Evolutionary conservation across 2,329 filamentous ascomycete genomes (phyloP).

Genomic region (Stagonosporopsis cucurbitacearum): DNA sequence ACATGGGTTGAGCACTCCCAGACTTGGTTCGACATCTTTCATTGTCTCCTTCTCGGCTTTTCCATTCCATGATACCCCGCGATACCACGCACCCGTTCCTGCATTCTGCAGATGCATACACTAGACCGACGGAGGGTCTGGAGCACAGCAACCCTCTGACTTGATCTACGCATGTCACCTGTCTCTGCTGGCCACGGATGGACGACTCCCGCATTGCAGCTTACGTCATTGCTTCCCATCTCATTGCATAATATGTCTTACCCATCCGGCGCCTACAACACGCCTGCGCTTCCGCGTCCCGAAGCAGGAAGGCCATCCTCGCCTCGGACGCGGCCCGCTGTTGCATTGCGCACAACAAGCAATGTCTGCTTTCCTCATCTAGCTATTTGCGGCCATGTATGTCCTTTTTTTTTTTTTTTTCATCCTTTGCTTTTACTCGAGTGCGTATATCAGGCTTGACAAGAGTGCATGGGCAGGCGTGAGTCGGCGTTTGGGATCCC

Average conservation of each 20-base stretch:
- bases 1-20: slow-evolving; percentile 51
- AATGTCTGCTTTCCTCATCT: neutral
- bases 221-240: slow-evolving; percentile 35
- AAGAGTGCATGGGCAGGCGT: slow-evolving; percentile 19
- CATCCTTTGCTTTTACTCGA: slow-evolving; percentile 1
- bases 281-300: neutral
- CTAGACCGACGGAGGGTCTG: slow-evolving; percentile 13
- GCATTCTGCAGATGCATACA: slow-evolving; percentile 39
- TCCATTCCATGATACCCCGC: slow-evolving; percentile 44
- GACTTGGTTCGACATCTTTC: slow-evolving; percentile 18
- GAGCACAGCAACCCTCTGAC: slow-evolving; percentile 1
- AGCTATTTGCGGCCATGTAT: neutral
- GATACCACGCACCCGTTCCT: slow-evolving; percentile 43
- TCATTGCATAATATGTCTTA: slow-evolving; percentile 42
- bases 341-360: neutral
- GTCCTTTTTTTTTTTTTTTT: neutral
- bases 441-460: slow-evolving; percentile 17
- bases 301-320: slow-evolving; percentile 6
- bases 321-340: neutral
- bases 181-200: slow-evolving; percentile 46
- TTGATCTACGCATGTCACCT: slow-evolving; percentile 19
- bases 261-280: slow-evolving; percentile 29
- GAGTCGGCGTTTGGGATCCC: slow-evolving; percentile 5
- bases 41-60: slow-evolving; percentile 31
- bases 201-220: slow-evolving; percentile 27